Conservation (phyloP, 768 basidiomycete genomes). For the Pisolithus sp. region DNA sequence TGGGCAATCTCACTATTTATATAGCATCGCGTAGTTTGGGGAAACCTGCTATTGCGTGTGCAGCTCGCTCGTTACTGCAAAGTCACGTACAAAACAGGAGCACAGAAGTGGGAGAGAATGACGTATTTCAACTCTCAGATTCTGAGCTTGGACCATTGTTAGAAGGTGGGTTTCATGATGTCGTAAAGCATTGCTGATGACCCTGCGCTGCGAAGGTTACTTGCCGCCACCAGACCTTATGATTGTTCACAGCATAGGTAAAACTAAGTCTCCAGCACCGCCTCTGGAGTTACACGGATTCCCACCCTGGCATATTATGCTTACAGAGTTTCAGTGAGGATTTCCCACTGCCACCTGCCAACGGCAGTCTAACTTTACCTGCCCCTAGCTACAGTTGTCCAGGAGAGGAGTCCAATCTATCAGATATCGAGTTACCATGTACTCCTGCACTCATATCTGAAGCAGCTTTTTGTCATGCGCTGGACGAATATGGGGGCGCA, state of each 20-base stretch:
- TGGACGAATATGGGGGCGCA: slow-evolving; percentile 67
- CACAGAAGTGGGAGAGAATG: slow-evolving; percentile 1
- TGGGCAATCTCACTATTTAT: slow-evolving; percentile 39
- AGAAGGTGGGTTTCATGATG: slow-evolving; percentile 43
- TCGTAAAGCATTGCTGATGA: slow-evolving; percentile 1
- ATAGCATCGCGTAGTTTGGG: slow-evolving; percentile 54
- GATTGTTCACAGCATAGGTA: slow-evolving; percentile 58
- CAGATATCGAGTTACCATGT: background rate
- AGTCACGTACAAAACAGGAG: slow-evolving; percentile 4
- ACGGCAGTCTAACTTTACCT: background rate
- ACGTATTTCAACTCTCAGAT: slow-evolving; percentile 34
- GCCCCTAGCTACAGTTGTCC: slow-evolving; percentile 16
- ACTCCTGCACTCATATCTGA: slow-evolving; percentile 38
- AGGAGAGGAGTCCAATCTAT: slow-evolving; percentile 6
- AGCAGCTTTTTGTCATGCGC: slow-evolving; percentile 54
- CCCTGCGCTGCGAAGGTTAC: slow-evolving; percentile 39
- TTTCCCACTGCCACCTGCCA: background rate
- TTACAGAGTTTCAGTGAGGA: slow-evolving; percentile 75
- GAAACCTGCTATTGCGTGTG: slow-evolving; percentile 58
- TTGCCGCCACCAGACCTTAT: slow-evolving; percentile 70
- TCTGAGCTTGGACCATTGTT: slow-evolving; percentile 43
- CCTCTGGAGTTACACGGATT: slow-evolving; percentile 69
- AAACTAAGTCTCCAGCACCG: slow-evolving; percentile 28
- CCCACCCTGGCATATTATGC: slow-evolving; percentile 80
- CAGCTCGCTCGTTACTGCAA: slow-evolving; percentile 41